Base-by-base conservation (phyloP, 768 basidiomycete genomes). In the Boletales sp. region DNA sequence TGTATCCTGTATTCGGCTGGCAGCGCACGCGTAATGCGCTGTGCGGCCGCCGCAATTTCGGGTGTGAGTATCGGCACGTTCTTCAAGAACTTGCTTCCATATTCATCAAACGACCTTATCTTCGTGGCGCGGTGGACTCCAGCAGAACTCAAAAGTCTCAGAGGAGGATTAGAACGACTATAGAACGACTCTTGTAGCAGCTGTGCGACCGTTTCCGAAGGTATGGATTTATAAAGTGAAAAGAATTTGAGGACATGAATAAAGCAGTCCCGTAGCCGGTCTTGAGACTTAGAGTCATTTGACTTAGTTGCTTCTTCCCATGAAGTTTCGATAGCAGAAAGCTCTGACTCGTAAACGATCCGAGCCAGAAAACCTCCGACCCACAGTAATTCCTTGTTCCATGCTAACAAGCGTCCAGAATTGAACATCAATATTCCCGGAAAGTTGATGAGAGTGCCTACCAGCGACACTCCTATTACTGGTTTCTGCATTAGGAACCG, bases 331-430 rank as follows among this genome's bases (percentile, higher is more conserved):
- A 93, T 72, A 30, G 71, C 72, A 4, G 67, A 72, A 53, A 97
- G 70, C 68, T 97, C 92, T 19, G 82, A 68, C 57, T 97, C 92
- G 57, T 95, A 97, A 0, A 90, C 87, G 8, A 81, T 70, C 11
- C 94, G 84, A 47, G 84, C 76, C 19, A 97, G 75, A 52, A 87
- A 82, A 2, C 93, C 94, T 6, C 91, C 91, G 13, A 92, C 75
- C 58, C 80, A 85, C 5, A 98, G 74, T 4, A 97, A 74, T 60
- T 97, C 94, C 56, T 77, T 81, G 61, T 98, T 98, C 94, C 92
- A 94, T 8, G 83, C 87, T 87, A 45, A 30, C 15, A 30, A 8
- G 10, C 31, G 36, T 44, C 15, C 30, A 7, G 18, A 45, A n/a
- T 36, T 15, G 13, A 31, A 31, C 30, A 32, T 8, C n/a, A 12